phyloP scores from a whole-genome alignment of 2,329 filamentous ascomycete genomes.

The Colletotrichum eremochloae region DNA sequence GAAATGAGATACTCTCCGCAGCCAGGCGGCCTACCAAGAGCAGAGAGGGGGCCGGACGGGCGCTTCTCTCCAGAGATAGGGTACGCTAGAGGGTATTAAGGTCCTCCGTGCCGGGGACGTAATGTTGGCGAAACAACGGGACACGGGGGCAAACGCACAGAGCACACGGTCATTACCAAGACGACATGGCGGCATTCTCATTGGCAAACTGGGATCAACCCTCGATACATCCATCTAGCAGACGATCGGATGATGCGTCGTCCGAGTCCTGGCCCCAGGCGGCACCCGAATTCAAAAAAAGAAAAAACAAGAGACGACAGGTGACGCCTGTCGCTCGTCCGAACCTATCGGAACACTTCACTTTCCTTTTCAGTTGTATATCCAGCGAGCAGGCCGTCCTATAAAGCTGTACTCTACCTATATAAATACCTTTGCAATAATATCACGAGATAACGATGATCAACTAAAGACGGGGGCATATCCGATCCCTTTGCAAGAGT shows the following conservation, averaged over 20 bases:
- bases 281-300: not conserved
- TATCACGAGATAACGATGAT: conserved; percentile 1
- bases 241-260: conserved; percentile 3
- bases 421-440: not conserved
- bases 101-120: too few relatives aligned
- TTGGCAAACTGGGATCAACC: conserved; percentile 1
- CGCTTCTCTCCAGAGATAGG: conserved; percentile 15
- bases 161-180: not conserved
- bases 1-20: not conserved
- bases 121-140: not conserved
- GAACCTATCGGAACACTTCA: not conserved
- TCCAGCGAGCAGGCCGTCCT: not conserved
- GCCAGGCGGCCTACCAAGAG: conserved; percentile 34
- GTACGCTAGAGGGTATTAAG: not conserved
- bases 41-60: conserved; percentile 35
- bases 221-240: not conserved
- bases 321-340: not conserved
- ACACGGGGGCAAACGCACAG: not conserved
- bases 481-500: not conserved
- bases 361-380: conserved; percentile 6
- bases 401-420: not conserved
- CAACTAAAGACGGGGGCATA: not conserved
- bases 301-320: conserved; percentile 2
- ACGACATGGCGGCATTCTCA: not conserved
- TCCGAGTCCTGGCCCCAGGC: not conserved